These are phyloP conservation scores for Porphyra umbilicalis DNA, from an alignment of 31 red algal genomes.

Conservation along the genomic window DNA sequence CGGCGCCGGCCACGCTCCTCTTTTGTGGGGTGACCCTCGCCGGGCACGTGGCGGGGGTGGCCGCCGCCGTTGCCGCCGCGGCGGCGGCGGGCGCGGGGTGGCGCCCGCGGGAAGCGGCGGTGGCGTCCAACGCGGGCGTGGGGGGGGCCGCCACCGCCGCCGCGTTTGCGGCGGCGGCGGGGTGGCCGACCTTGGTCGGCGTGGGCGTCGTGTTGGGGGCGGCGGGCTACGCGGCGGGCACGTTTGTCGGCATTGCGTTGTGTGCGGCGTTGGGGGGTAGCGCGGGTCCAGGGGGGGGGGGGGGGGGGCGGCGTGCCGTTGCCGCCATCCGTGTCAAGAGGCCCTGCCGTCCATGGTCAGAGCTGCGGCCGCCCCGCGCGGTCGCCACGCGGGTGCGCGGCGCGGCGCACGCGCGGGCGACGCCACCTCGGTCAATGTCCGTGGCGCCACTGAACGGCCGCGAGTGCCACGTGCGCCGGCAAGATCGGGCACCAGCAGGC, in stretches of 20 bases:
- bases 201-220: constrained; percentile 26
- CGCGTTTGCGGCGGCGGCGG: constrained; percentile 26
- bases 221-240: constrained; percentile 23
- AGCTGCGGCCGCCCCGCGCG: too few species aligned
- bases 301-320: too few species aligned
- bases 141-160: constrained; percentile 42
- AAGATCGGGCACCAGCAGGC: too few species aligned
- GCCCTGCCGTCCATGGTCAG: too few species aligned
- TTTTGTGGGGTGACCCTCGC: constrained; percentile 5
- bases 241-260: constrained; percentile 6
- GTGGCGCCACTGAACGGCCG: too few species aligned
- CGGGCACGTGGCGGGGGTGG: constrained; percentile 1
- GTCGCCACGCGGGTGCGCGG: too few species aligned
- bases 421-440: too few species aligned
- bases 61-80: neutral
- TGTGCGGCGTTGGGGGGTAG: neutral
- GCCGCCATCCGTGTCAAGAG: too few species aligned
- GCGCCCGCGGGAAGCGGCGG: constrained; percentile 1
- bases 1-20: neutral
- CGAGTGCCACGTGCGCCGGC: too few species aligned
- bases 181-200: constrained; percentile 19
- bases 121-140: constrained; percentile 43
- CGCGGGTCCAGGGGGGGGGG: neutral
- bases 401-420: too few species aligned
- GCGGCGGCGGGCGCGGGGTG: neutral